Conservation (phyloP, 345 rosid species). For the Hypericum perforatum region DNA sequence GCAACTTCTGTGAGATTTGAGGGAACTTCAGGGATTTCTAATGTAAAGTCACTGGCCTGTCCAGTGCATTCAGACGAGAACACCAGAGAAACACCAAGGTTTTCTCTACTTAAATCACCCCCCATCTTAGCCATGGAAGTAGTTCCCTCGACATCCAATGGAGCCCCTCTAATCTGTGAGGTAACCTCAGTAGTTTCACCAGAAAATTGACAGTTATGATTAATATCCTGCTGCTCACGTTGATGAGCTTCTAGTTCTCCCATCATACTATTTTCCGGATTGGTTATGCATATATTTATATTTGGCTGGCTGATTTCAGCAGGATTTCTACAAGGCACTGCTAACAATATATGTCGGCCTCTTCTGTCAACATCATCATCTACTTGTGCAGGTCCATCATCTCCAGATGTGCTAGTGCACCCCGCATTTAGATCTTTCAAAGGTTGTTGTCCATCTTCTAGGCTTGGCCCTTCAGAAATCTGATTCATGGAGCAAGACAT, state of each 20-base stretch:
- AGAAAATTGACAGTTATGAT: too few species aligned
- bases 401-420: conserved; percentile 1
- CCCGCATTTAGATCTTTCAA: conserved; percentile 3
- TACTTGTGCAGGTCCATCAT: conserved; percentile 6
- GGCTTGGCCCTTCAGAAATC: conserved; percentile 15
- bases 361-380: neutral
- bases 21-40: conserved; percentile 15
- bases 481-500: conserved; percentile 15
- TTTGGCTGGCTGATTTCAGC: neutral
- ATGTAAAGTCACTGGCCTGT: neutral
- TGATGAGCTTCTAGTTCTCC: too few species aligned
- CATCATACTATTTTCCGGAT: too few species aligned
- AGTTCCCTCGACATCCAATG: conserved; percentile 13
- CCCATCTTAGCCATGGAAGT: conserved; percentile 10
- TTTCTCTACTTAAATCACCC: conserved; percentile 9
- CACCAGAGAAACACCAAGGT: neutral
- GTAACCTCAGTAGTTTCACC: neutral
- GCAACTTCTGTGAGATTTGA: neutral
- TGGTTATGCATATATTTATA: neutral
- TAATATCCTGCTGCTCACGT: conserved; percentile 1
- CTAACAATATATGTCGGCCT: neutral
- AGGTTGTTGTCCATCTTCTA: conserved; percentile 16
- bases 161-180: conserved; percentile 20
- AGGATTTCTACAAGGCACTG: conserved; percentile 3
- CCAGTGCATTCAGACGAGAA: neutral